Conservation (phyloP, 208 protist genomes). For the Wallacemonas sp. region DNA sequence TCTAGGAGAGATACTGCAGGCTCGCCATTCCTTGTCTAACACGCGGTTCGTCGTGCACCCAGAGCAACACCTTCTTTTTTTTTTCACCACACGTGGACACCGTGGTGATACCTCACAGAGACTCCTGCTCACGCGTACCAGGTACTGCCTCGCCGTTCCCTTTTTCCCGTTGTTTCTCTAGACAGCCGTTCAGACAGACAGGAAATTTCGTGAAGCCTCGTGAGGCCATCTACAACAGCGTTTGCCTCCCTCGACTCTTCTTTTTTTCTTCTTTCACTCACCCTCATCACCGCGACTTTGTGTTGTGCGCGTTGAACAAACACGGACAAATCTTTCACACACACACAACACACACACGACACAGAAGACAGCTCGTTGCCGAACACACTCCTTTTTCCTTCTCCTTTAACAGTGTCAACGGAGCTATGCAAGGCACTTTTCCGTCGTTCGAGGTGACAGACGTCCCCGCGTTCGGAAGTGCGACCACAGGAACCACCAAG, state of each 20-base stretch:
- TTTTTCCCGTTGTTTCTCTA: no score
- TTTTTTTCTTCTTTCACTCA: neutral
- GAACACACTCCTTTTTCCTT: conserved; percentile 7
- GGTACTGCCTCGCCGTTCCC: no score
- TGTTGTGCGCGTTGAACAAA: no score
- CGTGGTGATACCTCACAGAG: no score
- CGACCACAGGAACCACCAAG: neutral
- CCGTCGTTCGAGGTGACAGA: neutral
- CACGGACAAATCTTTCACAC: neutral
- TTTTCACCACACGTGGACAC: no score
- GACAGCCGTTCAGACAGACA: no score
- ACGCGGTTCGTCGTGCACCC: no score
- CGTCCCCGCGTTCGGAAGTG: neutral
- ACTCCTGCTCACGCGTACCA: no score
- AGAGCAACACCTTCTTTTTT: no score
- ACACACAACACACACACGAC: conserved; percentile 2
- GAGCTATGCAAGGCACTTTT: neutral
- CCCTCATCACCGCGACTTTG: neutral
- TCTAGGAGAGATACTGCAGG: no score
- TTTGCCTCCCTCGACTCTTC: neutral
- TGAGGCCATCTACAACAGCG: neutral
- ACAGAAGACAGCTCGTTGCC: neutral
- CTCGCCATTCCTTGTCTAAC: no score
- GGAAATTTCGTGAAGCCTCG: neutral
- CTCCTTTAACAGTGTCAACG: no score